phyloP scores from a whole-genome alignment of 768 basidiomycete species.

The Podaxis carcinomalis region DNA sequence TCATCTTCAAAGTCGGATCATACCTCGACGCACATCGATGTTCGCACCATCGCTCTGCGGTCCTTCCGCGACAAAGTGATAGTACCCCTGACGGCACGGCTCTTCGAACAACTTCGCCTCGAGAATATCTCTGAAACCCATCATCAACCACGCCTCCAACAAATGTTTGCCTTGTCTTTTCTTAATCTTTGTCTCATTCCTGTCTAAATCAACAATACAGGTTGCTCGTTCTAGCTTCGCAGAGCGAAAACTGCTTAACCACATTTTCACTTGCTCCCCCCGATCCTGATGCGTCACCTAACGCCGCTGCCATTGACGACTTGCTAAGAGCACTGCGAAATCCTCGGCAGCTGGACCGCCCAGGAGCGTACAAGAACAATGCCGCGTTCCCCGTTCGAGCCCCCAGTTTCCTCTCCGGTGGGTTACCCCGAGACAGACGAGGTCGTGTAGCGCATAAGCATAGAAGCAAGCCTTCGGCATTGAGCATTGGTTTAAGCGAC shows the following conservation, averaged over 20 bases:
- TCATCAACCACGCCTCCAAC: slow-evolving; percentile 69
- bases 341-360: slow-evolving; percentile 36
- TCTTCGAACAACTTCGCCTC: slow-evolving; percentile 53
- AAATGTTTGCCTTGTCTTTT: slow-evolving; percentile 53
- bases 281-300: slow-evolving; percentile 50
- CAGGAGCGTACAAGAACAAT: slow-evolving; percentile 24
- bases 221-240: slow-evolving; percentile 73
- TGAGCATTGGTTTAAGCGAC: slow-evolving; percentile 25
- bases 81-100: slow-evolving; percentile 53
- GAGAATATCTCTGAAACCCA: slow-evolving; percentile 52
- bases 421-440: slow-evolving; percentile 70
- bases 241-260: slow-evolving; percentile 53
- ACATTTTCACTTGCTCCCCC: slow-evolving; percentile 59
- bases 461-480: slow-evolving; percentile 26
- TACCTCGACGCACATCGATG: slow-evolving; percentile 57
- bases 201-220: slow-evolving; percentile 27
- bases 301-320: slow-evolving; percentile 65
- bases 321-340: slow-evolving; percentile 61
- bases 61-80: slow-evolving; percentile 81
- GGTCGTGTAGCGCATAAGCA: slow-evolving; percentile 66
- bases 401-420: slow-evolving; percentile 70
- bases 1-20: slow-evolving; percentile 31
- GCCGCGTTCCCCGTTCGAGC: slow-evolving; percentile 32
- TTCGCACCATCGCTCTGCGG: slow-evolving; percentile 73
- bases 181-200: not conserved